These are phyloP conservation scores for Priceomyces castillae DNA, from an alignment of 805 yeast species.

Conservation along the genomic window DNA sequence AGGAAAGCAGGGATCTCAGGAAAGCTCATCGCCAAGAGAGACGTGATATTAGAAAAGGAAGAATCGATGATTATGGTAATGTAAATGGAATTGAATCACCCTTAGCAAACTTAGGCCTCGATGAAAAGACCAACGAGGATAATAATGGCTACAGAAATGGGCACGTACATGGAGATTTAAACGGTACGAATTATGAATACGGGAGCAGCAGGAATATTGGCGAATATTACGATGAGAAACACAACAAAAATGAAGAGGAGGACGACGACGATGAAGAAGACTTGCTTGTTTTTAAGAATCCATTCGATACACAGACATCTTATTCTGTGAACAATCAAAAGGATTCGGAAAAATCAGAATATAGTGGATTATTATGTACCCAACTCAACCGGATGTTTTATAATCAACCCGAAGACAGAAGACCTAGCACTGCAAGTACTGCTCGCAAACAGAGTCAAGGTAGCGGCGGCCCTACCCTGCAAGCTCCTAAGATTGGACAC, in stretches of 20 bases:
- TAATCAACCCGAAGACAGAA: not conserved
- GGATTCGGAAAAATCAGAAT: not conserved
- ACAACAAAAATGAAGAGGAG: constrained; percentile 3
- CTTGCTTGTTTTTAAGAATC: constrained; percentile 13
- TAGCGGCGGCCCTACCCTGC: not conserved
- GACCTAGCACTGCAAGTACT: not conserved
- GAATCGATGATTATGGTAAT: not conserved
- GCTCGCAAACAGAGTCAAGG: not conserved
- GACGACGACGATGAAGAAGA: constrained; percentile 4
- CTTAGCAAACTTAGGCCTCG: too few species aligned
- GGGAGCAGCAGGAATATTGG: too few species aligned
- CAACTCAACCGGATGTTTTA: too few species aligned
- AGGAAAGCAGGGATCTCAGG: constrained; percentile 2
- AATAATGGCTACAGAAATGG: too few species aligned
- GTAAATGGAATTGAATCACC: not conserved
- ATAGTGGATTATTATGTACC: too few species aligned
- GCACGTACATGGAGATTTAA: too few species aligned
- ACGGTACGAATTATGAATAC: too few species aligned
- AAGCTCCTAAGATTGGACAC: not conserved
- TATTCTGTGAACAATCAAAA: not conserved
- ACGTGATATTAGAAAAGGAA: not conserved
- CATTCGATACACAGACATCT: constrained; percentile 13
- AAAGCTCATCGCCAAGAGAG: constrained; percentile 1
- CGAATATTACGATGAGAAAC: too few species aligned
- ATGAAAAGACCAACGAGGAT: too few species aligned